phyloP scores from a whole-genome alignment of 1,284 basidiomycete genomes.

The Heterobasidion annosum region DNA sequence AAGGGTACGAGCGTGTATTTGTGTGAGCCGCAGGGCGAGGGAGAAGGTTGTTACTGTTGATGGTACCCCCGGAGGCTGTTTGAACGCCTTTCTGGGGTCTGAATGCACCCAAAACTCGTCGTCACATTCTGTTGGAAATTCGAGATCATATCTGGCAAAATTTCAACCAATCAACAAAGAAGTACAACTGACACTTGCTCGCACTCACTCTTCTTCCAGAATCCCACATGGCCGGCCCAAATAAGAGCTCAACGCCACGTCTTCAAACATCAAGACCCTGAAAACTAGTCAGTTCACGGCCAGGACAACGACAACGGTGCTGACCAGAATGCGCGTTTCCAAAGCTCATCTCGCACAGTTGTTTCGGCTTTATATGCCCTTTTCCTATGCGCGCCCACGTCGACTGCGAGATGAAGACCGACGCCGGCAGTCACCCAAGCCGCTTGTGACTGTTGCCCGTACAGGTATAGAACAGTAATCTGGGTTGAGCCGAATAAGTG shows the following conservation, averaged over 20 bases:
- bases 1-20: constrained; percentile 45
- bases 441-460: constrained; percentile 58
- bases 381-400: constrained; percentile 57
- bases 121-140: constrained; percentile 49
- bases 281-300: not conserved
- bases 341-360: constrained; percentile 55
- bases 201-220: constrained; percentile 66
- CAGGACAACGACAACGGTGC: constrained; percentile 1
- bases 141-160: constrained; percentile 25
- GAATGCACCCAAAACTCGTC: constrained; percentile 52
- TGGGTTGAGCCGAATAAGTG: not conserved
- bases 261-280: constrained; percentile 52
- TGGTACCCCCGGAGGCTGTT: constrained; percentile 36
- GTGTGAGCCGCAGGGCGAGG: constrained; percentile 41
- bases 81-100: constrained; percentile 31
- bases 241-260: constrained; percentile 53
- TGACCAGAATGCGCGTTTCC: constrained; percentile 75
- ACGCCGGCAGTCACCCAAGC: constrained; percentile 68
- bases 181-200: too few species aligned
- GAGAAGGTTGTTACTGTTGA: constrained; percentile 40
- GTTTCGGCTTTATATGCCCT: constrained; percentile 29
- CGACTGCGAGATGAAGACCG: constrained; percentile 60
- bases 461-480: constrained; percentile 27
- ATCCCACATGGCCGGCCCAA: constrained; percentile 66
- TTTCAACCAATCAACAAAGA: too few species aligned